Evolutionary conservation across 1,284 basidiomycete genomes (phyloP), one percentile per base, ranked within the genome.

Genomic region (Fistulina hepatica): DNA sequence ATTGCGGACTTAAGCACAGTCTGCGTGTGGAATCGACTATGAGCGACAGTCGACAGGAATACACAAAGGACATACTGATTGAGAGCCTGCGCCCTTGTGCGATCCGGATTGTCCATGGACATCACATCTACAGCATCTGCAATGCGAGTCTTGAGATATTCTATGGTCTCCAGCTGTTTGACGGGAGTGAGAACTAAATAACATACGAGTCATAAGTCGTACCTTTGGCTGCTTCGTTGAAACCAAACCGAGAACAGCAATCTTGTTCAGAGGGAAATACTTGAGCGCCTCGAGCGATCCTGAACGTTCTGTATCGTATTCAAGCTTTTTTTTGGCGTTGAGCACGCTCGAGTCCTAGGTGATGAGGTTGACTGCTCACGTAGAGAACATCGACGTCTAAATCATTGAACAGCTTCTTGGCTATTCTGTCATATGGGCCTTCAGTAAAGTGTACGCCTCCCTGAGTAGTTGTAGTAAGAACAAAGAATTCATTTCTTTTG

Each of bases 301-400:
- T 1, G 82, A 73, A 19, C 81, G 75, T 39, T 71, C 67, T 12
- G 79, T 80, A 53, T 90, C 85, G 55, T 84, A 89, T 59, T 89
- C 83, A 33, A 81, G 66, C 74, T 76, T 49, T 38, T 28, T 22
- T 41, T 13, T 24, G 26, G 16, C 20, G 19, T 17, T 36, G 27
- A 42, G 36, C 37, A 5, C n/a, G 12, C 23, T 16, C 16, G 15
- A 16, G 34, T 32, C 15, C 27, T 12, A 27, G 15, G 32, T 30
- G 31, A 12, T 35, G 38, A 37, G 32, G 36, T 26, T 23, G n/a
- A n/a, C n/a, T 22, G 56, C 67, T 41, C 46, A 76, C 73, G 53
- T 82, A 88, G 56, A 79, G 85, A 33, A 66, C 67, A 50, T 85
- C 77, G n/a, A 83, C 80, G 51, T 84, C 71, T 41, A 88, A 64